Conservation (phyloP, 2,329 filamentous ascomycete genomes). For the Fusarium cyanostomum region DNA sequence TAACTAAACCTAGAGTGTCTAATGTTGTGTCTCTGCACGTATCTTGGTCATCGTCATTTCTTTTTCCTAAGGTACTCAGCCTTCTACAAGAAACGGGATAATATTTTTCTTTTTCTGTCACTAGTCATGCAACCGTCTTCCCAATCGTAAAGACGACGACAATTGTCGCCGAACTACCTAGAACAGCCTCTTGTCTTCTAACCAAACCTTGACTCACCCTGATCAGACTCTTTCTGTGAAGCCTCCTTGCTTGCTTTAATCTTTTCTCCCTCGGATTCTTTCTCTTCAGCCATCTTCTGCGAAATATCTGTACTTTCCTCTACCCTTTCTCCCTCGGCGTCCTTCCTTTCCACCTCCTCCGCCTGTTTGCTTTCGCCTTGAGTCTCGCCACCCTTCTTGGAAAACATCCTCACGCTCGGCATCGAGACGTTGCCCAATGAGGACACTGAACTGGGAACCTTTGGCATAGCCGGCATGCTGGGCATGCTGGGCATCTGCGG, state of each 20-base stretch:
- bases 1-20: too few relatives aligned
- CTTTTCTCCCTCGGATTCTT: neutral
- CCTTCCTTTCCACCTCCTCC: neutral
- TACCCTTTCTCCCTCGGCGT: neutral
- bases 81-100: too few relatives aligned
- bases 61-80: too few relatives aligned
- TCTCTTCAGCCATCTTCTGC: neutral
- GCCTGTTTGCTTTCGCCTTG: constrained; percentile 8
- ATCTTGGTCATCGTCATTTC: too few relatives aligned
- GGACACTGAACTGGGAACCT: constrained; percentile 42
- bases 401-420: constrained; percentile 46
- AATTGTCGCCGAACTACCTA: too few relatives aligned
- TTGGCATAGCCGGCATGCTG: constrained; percentile 45
- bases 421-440: constrained; percentile 46
- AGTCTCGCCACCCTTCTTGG: constrained; percentile 33
- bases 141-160: too few relatives aligned
- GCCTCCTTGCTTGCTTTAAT: neutral
- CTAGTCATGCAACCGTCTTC: too few relatives aligned
- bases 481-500: constrained; percentile 50
- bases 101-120: too few relatives aligned
- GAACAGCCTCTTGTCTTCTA: too few relatives aligned
- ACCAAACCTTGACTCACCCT: too few relatives aligned
- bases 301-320: neutral
- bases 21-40: too few relatives aligned
- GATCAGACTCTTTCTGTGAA: too few relatives aligned